Base-by-base conservation (phyloP, 2,329 filamentous ascomycete species). In the Colletotrichum melonis region DNA sequence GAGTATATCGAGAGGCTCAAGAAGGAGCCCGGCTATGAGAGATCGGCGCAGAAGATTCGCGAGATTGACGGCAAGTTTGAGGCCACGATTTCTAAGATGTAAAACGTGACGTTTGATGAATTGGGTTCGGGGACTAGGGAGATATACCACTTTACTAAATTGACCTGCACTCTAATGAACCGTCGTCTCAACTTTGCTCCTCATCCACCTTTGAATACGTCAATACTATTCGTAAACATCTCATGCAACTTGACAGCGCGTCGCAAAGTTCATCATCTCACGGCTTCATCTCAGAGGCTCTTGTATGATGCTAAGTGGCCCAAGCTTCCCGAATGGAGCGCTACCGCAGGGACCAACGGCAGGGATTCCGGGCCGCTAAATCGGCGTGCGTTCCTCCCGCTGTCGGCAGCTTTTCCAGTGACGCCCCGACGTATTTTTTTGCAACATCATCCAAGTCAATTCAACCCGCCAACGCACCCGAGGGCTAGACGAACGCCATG, bases 1-100 rank as follows among this genome's bases (percentile, higher is more conserved):
- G 86, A 83, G 49, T 90, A 89, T 77, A 83, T 88, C 58, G 80
- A 81, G 14, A 80, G 82, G 22, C 78, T 90, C 42, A 82, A 87
- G 78, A 67, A 80, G 46, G 82, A 88, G 76, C 82, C 85, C 2
- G 88, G 88, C 0, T 90, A 88, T 73, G 80, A 83, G 78, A 83
- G 76, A 76, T 86, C 87, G 19, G 79, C 86, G 59, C 83, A 84
- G 73, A 88, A 86, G 83, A 84, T 90, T 63, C 81, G 84, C 78
- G 82, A 86, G 76, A 81, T 89, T 30, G 88, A 89, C 73, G 86
- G 85, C 22, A 78, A 79, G 30, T 82, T 81, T 73, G 67, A 75
- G 52, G 49, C 75, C 9, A 74, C 72, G 3, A 63, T 74, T 7
- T 72, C 72, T 8, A 46, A 52, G 12, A 71, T 74, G 52, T 63